Conservation (phyloP, 2,329 filamentous ascomycete genomes). For the Cordyceps farinosa region DNA sequence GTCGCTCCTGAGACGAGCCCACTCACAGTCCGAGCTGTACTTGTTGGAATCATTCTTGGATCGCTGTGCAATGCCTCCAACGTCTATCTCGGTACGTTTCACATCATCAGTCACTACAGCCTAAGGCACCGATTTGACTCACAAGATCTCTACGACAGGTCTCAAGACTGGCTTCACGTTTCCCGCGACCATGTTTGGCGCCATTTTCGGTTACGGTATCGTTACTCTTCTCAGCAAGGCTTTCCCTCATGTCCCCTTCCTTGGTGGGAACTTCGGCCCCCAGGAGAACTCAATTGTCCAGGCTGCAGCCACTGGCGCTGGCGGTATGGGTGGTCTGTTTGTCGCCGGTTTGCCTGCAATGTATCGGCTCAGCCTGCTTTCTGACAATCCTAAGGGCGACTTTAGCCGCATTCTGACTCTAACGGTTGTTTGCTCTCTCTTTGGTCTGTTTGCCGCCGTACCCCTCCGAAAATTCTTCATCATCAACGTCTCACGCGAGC, state of each 20-base stretch:
- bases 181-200: constrained; percentile 45
- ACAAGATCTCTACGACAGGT: constrained; percentile 28
- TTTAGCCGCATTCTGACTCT: constrained; percentile 57
- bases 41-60: constrained; percentile 53
- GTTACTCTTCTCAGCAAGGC: constrained; percentile 50
- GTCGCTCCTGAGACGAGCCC: constrained; percentile 45
- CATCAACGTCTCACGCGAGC: constrained; percentile 59
- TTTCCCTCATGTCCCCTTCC: constrained; percentile 45
- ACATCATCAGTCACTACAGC: not conserved
- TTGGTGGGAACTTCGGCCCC: constrained; percentile 55
- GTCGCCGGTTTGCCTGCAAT: constrained; percentile 58
- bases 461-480: constrained; percentile 66
- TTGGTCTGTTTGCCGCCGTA: constrained; percentile 61
- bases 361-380: constrained; percentile 52
- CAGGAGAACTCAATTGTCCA: constrained; percentile 62
- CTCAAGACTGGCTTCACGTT: constrained; percentile 52
- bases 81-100: constrained; percentile 51
- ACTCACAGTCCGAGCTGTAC: constrained; percentile 52
- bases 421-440: constrained; percentile 60
- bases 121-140: not conserved
- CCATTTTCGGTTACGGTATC: constrained; percentile 58
- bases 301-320: constrained; percentile 56
- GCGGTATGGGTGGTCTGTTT: constrained; percentile 55
- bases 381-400: constrained; percentile 48
- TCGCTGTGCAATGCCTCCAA: constrained; percentile 61